Base-by-base conservation (phyloP, 306 rosid genomes). In the Citrullus colocynthis region DNA sequence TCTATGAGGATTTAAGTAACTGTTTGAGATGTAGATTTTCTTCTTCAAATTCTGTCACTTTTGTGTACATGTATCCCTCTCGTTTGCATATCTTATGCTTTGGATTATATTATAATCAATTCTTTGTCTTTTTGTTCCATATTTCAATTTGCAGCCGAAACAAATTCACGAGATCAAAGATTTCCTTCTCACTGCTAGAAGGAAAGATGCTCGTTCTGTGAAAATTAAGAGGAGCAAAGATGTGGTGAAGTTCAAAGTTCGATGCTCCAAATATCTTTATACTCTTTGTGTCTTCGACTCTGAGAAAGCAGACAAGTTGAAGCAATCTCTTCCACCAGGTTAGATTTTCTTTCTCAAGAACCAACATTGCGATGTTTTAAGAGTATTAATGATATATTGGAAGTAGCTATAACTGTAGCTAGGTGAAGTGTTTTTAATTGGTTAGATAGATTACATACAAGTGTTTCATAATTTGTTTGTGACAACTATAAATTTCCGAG, bases 161-260 rank as follows among this genome's bases (percentile, higher is more conserved):
- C 89, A 86, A 78, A 86, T 84, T 72, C 85, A 86, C 18, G 89
- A 86, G 85, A 86, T 86, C 41, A 86, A 86, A 72, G 89, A 86
- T 62, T 86, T 86, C 89, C 87, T 86, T 74, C 84, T 86, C 52
- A 84, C 87, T 2, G 89, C 89, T 1, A 86, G 89, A 86, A 86
- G 89, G 84, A 86, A 86, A 59, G 89, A 86, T 70, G 87, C 89
- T 2, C 87, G 87, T 17, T 86, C 89, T 20, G 89, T 86, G 82
- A 84, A 75, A 37, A 86, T 86, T 58, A 86, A 82, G 86, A 86
- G 74, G 70, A 84, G 83, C 78, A 86, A 82, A 57, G 86, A 82
- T 45, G 89, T 77, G 1, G 87, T 86, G 70, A 86, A 86, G 86
- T 86, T 86, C 78, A 86, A 86, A 78, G 89, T 86, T 45, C 80